Base-by-base conservation (phyloP, 495 filamentous ascomycete species). In the Hypoxylon fuscum region DNA sequence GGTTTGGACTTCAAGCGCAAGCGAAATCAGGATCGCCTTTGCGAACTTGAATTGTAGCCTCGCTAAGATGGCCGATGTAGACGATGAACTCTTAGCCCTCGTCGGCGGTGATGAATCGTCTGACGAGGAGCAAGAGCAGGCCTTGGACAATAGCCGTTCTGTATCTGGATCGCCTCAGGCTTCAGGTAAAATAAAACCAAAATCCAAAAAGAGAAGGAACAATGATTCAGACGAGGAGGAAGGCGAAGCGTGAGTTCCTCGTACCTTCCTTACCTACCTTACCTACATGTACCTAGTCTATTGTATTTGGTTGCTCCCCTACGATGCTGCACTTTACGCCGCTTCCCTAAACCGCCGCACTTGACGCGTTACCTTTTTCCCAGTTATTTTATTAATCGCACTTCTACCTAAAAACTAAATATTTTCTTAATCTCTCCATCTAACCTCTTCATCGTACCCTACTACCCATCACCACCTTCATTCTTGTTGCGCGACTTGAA, bases 71-170 rank as follows among this genome's bases (percentile, higher is more conserved):
- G 87, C 89, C 53, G 90, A 91, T 68, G 81, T 96, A 58, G 93
- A 96, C 69, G 90, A 91, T 50, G 92, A 96, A 75, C 83, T 96
- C 65, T 88, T 96, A 49, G 91, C 90, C 59, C 84, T 97, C 49
- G 93, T 93, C 14, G 93, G 92, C 62, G 86, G 77, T 45, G 77
- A 83, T 50, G 77, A 77, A 50, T 81, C 77, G 5, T 81, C 80
- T 21, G 79, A 78, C 46, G 81, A 81, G 59, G 82, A 83, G 37
- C 54, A 47, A 12, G 78, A 81, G 27, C 66, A 75, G 51, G 51
- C 60, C 14, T 70, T 72, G 59, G 73, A 78, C 25, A 61, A 69
- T 45, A 77, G 72, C 59, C 73, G 72, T 41, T 74, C 77, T 2
- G 64, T 62, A 5, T 76, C 73, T 50, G 61, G 65, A 25, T 71